phyloP scores from a whole-genome alignment of 2,329 filamentous ascomycete genomes.

The Diplodia scrobiculata region DNA sequence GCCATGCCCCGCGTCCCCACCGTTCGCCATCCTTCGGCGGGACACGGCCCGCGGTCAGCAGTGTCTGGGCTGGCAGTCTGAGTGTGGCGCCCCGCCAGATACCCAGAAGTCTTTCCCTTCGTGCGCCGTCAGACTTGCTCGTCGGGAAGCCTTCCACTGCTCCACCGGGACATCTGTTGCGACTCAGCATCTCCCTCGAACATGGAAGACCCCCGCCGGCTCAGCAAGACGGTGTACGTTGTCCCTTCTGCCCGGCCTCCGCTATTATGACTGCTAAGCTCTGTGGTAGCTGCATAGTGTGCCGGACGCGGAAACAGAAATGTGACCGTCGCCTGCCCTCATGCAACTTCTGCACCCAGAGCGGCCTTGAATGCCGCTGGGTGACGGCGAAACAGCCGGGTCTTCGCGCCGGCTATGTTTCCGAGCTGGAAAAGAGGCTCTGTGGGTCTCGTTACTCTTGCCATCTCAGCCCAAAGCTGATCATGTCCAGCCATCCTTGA shows the following conservation, averaged over 20 bases:
- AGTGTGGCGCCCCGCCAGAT: background rate
- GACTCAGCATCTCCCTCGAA: background rate
- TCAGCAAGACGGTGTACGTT: constrained; percentile 35
- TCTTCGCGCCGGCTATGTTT: constrained; percentile 52
- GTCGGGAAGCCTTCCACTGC: background rate
- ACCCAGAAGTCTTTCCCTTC: background rate
- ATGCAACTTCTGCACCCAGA: constrained; percentile 34
- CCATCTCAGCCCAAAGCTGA: constrained; percentile 29
- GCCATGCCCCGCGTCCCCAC: constrained; percentile 12
- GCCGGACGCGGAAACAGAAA: constrained; percentile 36
- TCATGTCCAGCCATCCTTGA: constrained; percentile 33
- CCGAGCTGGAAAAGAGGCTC: constrained; percentile 43
- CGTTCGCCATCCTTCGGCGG: background rate
- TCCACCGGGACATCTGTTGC: constrained; percentile 11
- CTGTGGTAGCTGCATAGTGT: constrained; percentile 34
- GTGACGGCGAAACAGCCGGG: constrained; percentile 34
- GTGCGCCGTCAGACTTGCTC: background rate
- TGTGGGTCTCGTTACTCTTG: constrained; percentile 32
- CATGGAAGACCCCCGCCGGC: constrained; percentile 13
- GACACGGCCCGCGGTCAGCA: constrained; percentile 10
- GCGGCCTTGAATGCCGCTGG: constrained; percentile 36
- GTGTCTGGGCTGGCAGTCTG: background rate
- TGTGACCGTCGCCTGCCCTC: constrained; percentile 36
- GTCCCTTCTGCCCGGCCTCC: no score
- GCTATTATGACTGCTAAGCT: background rate